Conservation (phyloP, 805 yeast species). For the Saturnispora zaruensis region DNA sequence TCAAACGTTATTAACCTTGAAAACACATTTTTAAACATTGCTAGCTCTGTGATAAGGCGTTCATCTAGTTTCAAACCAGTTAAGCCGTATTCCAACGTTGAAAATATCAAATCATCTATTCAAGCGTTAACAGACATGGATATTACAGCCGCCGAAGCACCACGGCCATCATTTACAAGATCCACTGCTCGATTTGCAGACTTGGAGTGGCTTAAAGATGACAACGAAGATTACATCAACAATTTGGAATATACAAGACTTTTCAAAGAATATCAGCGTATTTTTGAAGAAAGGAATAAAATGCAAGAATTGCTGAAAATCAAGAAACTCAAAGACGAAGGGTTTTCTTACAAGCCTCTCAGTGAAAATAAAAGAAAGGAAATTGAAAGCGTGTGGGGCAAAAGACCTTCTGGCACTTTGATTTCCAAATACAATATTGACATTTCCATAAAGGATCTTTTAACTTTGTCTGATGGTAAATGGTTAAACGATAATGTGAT, state of each 20-base stretch:
- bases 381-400: slow-evolving; percentile 30
- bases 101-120: slow-evolving; percentile 2
- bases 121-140: background rate
- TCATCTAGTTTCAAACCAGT: background rate
- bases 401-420: slow-evolving; percentile 24
- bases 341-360: slow-evolving; percentile 26
- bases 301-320: slow-evolving; percentile 29
- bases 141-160: background rate
- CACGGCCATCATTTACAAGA: slow-evolving; percentile 15
- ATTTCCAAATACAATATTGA: slow-evolving; percentile 43
- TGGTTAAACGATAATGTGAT: slow-evolving; percentile 93
- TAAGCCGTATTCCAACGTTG: background rate
- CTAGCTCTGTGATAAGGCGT: background rate
- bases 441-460: slow-evolving; percentile 55
- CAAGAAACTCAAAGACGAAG: slow-evolving; percentile 30
- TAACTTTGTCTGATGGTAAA: slow-evolving; percentile 55
- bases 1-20: background rate
- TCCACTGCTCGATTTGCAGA: slow-evolving; percentile 23
- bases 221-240: slow-evolving; percentile 25
- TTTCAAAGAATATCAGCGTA: slow-evolving; percentile 36
- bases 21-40: slow-evolving; percentile 2
- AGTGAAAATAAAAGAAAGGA: slow-evolving; percentile 23
- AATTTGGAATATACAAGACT: slow-evolving; percentile 24
- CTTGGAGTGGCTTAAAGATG: slow-evolving; percentile 26
- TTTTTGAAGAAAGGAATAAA: slow-evolving; percentile 35